phyloP scores from a whole-genome alignment of 768 basidiomycete genomes.

The Leccinellum luteum region DNA sequence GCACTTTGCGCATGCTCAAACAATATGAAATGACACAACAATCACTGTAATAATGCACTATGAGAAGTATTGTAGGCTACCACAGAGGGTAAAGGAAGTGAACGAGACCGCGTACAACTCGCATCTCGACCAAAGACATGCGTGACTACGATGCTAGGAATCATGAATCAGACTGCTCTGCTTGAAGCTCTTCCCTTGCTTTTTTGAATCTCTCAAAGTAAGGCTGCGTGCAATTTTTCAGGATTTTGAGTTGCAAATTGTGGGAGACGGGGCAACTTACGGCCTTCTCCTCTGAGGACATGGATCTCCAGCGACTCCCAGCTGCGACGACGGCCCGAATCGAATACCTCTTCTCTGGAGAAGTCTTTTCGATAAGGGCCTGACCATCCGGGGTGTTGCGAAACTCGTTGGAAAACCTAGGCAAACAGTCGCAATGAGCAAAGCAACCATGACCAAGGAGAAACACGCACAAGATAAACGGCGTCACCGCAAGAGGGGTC shows the following conservation, averaged over 20 bases:
- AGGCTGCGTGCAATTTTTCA: conserved; percentile 14
- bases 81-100: background rate
- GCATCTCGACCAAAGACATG: background rate
- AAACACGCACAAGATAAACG: conserved; percentile 29
- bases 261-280: conserved; percentile 14
- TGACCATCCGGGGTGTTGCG: conserved; percentile 15
- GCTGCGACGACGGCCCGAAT: conserved; percentile 14
- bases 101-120: conserved; percentile 5
- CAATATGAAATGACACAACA: conserved; percentile 1
- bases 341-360: background rate
- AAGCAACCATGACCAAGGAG: background rate
- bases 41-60: conserved; percentile 11
- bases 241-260: background rate
- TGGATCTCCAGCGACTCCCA: conserved; percentile 29
- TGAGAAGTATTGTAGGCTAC: conserved; percentile 4
- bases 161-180: conserved; percentile 6
- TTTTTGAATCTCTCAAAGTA: conserved; percentile 19
- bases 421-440: background rate
- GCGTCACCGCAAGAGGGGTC: background rate
- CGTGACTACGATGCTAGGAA: background rate
- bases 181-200: conserved; percentile 13
- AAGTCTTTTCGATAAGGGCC: conserved; percentile 9
- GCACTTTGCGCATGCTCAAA: background rate
- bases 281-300: conserved; percentile 33
- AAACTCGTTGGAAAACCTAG: conserved; percentile 24